Evolutionary conservation across 1,139 yeast species (phyloP).

Genomic region (Eremothecium gossypii): DNA sequence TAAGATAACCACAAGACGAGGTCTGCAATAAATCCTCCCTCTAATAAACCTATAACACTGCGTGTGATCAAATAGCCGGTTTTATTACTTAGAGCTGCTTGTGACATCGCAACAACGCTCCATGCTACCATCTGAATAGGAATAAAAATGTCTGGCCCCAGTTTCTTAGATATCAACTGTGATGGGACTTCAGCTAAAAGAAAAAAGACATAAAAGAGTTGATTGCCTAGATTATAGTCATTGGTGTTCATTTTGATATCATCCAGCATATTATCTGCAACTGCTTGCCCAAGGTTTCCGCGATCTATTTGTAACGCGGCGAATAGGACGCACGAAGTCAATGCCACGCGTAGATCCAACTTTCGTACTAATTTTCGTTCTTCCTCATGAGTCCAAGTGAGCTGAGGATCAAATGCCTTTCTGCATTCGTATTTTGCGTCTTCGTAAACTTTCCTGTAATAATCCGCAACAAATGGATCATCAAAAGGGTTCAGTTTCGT

Average conservation of each 20-base stretch:
- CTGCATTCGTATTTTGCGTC: constrained; percentile 38
- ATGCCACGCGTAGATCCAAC: constrained; percentile 37
- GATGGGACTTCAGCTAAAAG: constrained; percentile 45
- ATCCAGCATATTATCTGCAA: constrained; percentile 39
- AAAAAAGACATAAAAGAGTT: constrained; percentile 38
- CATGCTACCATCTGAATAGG: constrained; percentile 44
- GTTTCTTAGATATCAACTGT: constrained; percentile 40
- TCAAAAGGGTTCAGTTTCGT: constrained; percentile 13
- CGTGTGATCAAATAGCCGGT: constrained; percentile 36
- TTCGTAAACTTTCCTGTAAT: constrained; percentile 37
- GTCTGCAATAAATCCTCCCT: constrained; percentile 51
- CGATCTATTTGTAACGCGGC: constrained; percentile 45
- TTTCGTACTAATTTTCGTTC: constrained; percentile 36
- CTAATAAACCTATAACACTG: constrained; percentile 38
- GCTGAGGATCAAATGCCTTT: constrained; percentile 38
- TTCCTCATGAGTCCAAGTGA: constrained; percentile 40
- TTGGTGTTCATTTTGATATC: constrained; percentile 40
- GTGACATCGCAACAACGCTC: constrained; percentile 42
- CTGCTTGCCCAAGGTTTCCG: constrained; percentile 42
- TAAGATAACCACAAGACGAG: constrained; percentile 44
- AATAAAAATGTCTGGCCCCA: constrained; percentile 49
- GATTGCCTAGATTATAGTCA: constrained; percentile 42
- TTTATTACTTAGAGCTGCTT: constrained; percentile 34
- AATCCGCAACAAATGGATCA: constrained; percentile 37
- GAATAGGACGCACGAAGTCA: constrained; percentile 42